Base-by-base conservation (phyloP, 108 stramenopile genomes). In the Licmophora abbreviata region DNA sequence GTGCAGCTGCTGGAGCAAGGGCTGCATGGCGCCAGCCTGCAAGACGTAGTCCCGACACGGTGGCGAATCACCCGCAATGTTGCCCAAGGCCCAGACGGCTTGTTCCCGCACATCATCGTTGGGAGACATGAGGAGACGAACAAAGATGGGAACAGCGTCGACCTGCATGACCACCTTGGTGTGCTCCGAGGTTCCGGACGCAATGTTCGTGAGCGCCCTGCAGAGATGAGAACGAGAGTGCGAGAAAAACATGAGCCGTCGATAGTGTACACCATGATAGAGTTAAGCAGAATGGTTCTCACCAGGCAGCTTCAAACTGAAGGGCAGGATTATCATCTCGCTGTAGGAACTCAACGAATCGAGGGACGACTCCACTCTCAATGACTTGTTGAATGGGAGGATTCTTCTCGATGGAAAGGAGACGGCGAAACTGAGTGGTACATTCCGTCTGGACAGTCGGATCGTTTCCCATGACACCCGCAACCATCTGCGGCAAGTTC, bases 281-380 rank as follows among this genome's bases (percentile, higher is more conserved):
- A n/a, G n/a, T n/a, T n/a, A n/a, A n/a, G n/a, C n/a, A n/a, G n/a
- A n/a, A n/a, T n/a, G n/a, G n/a, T n/a, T n/a, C n/a, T n/a, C n/a
- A n/a, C 98, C 98, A 99, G 4, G 98, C 97, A 27, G 98, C 96
- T 73, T 99, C 98, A 66, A 99, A 99, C 62, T 98, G 98, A 48
- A 97, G 85, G 4, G 86, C 91, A 34, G 95, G 93, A 54, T 87
- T 87, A 54, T 94, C 94, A 32, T 87, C 90, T 11, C 90, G 65
- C 54, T 80, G 83, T 34, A 99, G 64, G 61, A 99, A 98, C 54
- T 92, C 78, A 9, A 98, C 95, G 60, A 99, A 95, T 45, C 92
- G 83, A 20, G 95, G 95, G 31, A 99, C 95, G 4, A 98, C 96
- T 35, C 92, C 93, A 8, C 87, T 61, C 15, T 97, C 92, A 58